A percentile compares a stretch with the other conserved stretches of the same genome.
These are phyloP conservation scores for Sporothrix variecibatus DNA, from an alignment of 2,329 filamentous ascomycete species.

Conservation along the genomic window DNA sequence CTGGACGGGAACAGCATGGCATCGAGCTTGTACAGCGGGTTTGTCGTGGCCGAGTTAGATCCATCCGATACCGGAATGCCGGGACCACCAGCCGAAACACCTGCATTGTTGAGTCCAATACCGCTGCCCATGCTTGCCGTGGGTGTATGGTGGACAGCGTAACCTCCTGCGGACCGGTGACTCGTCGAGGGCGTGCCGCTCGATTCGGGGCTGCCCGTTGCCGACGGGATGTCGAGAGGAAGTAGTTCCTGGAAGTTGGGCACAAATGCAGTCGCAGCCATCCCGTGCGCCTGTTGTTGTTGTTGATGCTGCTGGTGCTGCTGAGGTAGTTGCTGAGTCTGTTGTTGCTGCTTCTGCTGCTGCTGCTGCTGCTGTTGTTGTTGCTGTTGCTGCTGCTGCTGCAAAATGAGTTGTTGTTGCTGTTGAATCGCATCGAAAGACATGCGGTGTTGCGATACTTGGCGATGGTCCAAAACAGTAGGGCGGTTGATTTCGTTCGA, in stretches of 20 bases:
- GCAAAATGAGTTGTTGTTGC: slow-evolving; percentile 28
- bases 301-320: not conserved
- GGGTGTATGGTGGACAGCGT: slow-evolving; percentile 34
- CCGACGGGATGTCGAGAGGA: slow-evolving; percentile 48
- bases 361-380: slow-evolving; percentile 30
- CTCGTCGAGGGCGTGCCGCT: slow-evolving; percentile 38
- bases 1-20: slow-evolving; percentile 79
- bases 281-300: slow-evolving; percentile 24
- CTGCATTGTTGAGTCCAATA: not conserved
- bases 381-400: slow-evolving; percentile 19
- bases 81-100: not conserved
- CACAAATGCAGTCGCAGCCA: slow-evolving; percentile 39
- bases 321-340: slow-evolving; percentile 2
- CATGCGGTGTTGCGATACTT: slow-evolving; percentile 32
- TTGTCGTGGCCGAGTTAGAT: slow-evolving; percentile 35
- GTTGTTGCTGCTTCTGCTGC: slow-evolving; percentile 30
- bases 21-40: slow-evolving; percentile 67
- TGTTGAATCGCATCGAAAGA: slow-evolving; percentile 35
- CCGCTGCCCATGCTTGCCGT: slow-evolving; percentile 7
- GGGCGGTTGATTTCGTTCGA: slow-evolving; percentile 35
- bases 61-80: not conserved
- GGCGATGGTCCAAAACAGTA: slow-evolving; percentile 26
- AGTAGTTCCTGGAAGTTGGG: slow-evolving; percentile 49
- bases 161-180: slow-evolving; percentile 34
- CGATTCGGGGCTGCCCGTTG: slow-evolving; percentile 44